Percentiles rank a stretch among this genome's conserved stretches.
Evolutionary conservation across 2,329 filamentous ascomycete genomes (phyloP).

Genomic region (Saccharata proteae): DNA sequence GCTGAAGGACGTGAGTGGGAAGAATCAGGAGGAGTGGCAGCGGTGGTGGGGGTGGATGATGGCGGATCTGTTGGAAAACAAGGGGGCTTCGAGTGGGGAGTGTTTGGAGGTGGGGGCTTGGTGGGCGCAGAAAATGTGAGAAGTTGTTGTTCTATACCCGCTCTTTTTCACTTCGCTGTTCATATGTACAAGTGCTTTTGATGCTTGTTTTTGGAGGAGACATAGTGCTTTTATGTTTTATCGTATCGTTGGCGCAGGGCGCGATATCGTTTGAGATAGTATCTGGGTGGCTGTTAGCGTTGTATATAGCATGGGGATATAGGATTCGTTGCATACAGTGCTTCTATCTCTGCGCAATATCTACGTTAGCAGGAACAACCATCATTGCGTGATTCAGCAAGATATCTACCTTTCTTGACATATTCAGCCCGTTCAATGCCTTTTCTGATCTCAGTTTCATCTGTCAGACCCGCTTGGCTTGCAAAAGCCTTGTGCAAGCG

Average conservation of each 20-base stretch:
- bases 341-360: conserved; percentile 85
- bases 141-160: conserved; percentile 7
- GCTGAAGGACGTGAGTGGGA: conserved; percentile 68
- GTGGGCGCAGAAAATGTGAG: conserved; percentile 48
- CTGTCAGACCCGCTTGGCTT: conserved; percentile 54
- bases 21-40: conserved; percentile 87
- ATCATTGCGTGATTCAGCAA: conserved; percentile 3
- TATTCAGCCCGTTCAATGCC: conserved; percentile 71
- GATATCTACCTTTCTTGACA: conserved; percentile 69
- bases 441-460: conserved; percentile 63
- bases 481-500: conserved; percentile 79
- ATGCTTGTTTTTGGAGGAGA: background rate
- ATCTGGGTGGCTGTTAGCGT: conserved; percentile 39
- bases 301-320: conserved; percentile 12
- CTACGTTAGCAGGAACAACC: no score
- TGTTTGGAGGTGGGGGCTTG: conserved; percentile 60
- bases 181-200: background rate
- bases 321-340: conserved; percentile 52
- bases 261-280: conserved; percentile 86
- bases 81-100: conserved; percentile 70
- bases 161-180: background rate
- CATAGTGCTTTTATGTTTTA: conserved; percentile 13
- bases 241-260: conserved; percentile 72
- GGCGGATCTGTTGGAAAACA: conserved; percentile 66
- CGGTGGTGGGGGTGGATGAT: conserved; percentile 82